A percentile compares a stretch with the other conserved stretches of the same genome.
These are phyloP conservation scores for Blastobotrys capitulatus DNA, from an alignment of 1,139 yeast species.

Conservation along the genomic window DNA sequence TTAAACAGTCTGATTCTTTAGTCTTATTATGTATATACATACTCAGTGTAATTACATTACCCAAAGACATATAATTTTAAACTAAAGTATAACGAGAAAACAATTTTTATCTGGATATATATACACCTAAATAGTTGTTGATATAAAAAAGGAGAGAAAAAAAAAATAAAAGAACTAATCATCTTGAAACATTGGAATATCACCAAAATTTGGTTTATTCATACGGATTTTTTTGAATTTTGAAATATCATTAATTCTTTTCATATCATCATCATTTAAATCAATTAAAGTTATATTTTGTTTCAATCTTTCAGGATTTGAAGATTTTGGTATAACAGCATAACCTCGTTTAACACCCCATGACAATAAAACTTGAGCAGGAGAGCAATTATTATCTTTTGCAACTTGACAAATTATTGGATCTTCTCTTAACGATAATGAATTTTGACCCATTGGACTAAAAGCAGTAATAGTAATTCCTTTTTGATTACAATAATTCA, in stretches of 20 bases:
- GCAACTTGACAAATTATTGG: slow-evolving; percentile 48
- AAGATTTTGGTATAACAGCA: slow-evolving; percentile 67
- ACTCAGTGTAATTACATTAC: no score
- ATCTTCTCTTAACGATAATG: slow-evolving; percentile 34
- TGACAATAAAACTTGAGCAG: slow-evolving; percentile 60
- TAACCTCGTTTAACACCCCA: slow-evolving; percentile 68
- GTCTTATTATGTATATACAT: no score
- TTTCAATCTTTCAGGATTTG: slow-evolving; percentile 51
- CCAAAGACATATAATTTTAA: no score
- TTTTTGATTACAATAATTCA: slow-evolving; percentile 47
- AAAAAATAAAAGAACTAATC: no score
- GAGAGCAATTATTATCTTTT: slow-evolving; percentile 44
- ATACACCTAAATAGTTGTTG: no score
- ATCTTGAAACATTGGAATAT: not conserved
- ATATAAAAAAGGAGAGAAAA: no score
- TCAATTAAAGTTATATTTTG: slow-evolving; percentile 39
- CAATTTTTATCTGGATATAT: no score
- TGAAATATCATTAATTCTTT: slow-evolving; percentile 27
- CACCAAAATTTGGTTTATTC: slow-evolving; percentile 4
- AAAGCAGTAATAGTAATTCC: slow-evolving; percentile 63
- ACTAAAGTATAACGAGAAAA: no score
- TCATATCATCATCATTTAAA: slow-evolving; percentile 7
- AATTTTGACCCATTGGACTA: slow-evolving; percentile 51
- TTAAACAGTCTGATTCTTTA: no score
- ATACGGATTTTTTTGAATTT: slow-evolving; percentile 47